phyloP scores from a whole-genome alignment of 2,329 filamentous ascomycete species.

The Fusarium marasasianum region DNA sequence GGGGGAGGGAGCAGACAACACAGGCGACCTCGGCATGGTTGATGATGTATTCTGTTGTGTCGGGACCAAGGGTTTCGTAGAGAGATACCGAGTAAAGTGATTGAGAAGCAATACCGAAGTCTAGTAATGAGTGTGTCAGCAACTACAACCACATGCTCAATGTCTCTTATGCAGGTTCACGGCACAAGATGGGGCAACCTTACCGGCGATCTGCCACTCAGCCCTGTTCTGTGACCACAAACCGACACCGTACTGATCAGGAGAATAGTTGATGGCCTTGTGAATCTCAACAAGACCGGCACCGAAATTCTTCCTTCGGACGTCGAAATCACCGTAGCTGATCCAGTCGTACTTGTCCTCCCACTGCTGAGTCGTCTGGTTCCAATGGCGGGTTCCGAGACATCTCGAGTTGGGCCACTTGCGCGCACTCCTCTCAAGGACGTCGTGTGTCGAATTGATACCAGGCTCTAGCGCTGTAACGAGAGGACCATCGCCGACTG shows the following conservation, averaged over 20 bases:
- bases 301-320: slow-evolving; percentile 84
- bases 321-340: slow-evolving; percentile 81
- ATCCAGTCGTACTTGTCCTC: slow-evolving; percentile 83
- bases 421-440: slow-evolving; percentile 76
- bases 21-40: slow-evolving; percentile 83
- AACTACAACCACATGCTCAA: not conserved
- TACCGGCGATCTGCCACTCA: slow-evolving; percentile 86
- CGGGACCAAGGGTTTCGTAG: slow-evolving; percentile 93
- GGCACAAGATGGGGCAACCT: slow-evolving; percentile 23
- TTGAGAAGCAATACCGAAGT: slow-evolving; percentile 88
- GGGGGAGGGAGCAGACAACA: slow-evolving; percentile 81
- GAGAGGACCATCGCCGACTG: slow-evolving; percentile 75
- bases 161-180: slow-evolving; percentile 5
- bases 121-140: slow-evolving; percentile 53
- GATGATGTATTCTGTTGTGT: slow-evolving; percentile 94
- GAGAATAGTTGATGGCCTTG: slow-evolving; percentile 71
- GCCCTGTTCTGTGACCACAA: slow-evolving; percentile 87
- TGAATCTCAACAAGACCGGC: slow-evolving; percentile 87
- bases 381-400: slow-evolving; percentile 83
- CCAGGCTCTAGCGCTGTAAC: slow-evolving; percentile 77
- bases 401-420: slow-evolving; percentile 74
- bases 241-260: slow-evolving; percentile 76
- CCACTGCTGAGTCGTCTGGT: slow-evolving; percentile 76
- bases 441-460: slow-evolving; percentile 78
- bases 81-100: slow-evolving; percentile 90